Evolutionary conservation across 2,329 filamentous ascomycete species (phyloP).

Genomic region (Ustulina deusta): DNA sequence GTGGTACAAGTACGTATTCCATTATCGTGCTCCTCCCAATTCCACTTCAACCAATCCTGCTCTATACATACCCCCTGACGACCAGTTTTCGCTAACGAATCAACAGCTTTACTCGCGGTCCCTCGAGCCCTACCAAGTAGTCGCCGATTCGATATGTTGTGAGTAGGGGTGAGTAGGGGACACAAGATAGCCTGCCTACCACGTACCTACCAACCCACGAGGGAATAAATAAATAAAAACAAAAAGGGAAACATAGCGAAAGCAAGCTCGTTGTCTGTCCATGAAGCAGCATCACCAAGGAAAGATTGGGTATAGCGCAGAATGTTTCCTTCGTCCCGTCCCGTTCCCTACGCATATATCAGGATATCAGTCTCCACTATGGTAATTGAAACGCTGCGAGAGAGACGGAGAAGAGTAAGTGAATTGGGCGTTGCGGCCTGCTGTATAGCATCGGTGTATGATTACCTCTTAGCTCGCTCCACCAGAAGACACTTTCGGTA

Average conservation of each 20-base stretch:
- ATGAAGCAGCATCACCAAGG: neutral
- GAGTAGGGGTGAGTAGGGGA: neutral
- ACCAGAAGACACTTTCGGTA: neutral
- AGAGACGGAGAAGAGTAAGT: neutral
- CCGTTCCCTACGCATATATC: neutral
- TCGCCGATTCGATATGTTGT: neutral
- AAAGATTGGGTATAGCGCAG: constrained; percentile 1
- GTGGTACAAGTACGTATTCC: constrained; percentile 66
- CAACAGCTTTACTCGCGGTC: constrained; percentile 49
- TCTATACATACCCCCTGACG: neutral
- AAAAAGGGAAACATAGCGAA: neutral
- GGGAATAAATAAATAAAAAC: no score
- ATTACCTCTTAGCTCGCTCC: constrained; percentile 15
- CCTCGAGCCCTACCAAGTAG: constrained; percentile 46
- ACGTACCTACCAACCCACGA: neutral
- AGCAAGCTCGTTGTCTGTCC: neutral
- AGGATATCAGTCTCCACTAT: neutral
- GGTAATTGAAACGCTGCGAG: neutral
- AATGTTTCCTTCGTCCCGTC: neutral
- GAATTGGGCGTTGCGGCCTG: constrained; percentile 21
- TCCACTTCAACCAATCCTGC: neutral
- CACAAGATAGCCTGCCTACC: no score
- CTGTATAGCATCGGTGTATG: constrained; percentile 33
- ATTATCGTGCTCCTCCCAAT: neutral
- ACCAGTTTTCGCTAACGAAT: neutral